Evolutionary conservation across 805 yeast species (phyloP).

Genomic region (Candida taoyuanica): DNA sequence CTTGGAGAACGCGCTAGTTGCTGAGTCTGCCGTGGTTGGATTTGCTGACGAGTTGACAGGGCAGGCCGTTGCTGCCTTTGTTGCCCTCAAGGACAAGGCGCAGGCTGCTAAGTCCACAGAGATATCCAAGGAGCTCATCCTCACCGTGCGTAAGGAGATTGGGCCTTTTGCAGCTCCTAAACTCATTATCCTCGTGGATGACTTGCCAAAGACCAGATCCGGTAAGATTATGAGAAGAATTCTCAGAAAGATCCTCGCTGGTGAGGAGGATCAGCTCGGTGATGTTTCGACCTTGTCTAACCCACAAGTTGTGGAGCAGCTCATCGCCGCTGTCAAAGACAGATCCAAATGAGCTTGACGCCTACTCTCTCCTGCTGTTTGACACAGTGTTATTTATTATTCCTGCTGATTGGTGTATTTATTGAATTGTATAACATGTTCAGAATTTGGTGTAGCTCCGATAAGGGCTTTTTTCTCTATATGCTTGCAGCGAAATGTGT

Average conservation of each 20-base stretch:
- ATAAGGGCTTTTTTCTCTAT: no score
- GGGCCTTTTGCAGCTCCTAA: conserved; percentile 95
- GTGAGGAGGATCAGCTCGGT: conserved; percentile 90
- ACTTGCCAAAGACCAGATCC: conserved; percentile 96
- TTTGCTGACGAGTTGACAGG: conserved; percentile 93
- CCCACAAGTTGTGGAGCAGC: conserved; percentile 74
- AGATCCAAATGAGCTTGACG: conserved; percentile 10
- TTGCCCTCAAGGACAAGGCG: conserved; percentile 61
- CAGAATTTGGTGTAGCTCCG: no score
- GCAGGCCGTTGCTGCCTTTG: conserved; percentile 95
- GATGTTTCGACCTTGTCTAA: conserved; percentile 87
- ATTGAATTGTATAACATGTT: not conserved
- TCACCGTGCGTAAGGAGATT: conserved; percentile 87
- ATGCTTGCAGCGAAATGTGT: not conserved
- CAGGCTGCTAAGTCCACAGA: conserved; percentile 15
- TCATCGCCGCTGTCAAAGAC: conserved; percentile 56
- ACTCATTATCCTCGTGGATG: conserved; percentile 74
- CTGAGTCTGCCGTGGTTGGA: conserved; percentile 97
- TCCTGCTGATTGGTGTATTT: not conserved
- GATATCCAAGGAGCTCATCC: conserved; percentile 51
- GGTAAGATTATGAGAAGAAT: conserved; percentile 99
- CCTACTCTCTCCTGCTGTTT: no score
- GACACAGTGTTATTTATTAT: not conserved
- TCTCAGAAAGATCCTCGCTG: conserved; percentile 85
- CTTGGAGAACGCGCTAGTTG: conserved; percentile 71